A percentile compares a stretch with the other conserved stretches of the same genome.
Evolutionary conservation across 1,139 yeast species (phyloP).

Genomic region (Geotrichum klebahnii): DNA sequence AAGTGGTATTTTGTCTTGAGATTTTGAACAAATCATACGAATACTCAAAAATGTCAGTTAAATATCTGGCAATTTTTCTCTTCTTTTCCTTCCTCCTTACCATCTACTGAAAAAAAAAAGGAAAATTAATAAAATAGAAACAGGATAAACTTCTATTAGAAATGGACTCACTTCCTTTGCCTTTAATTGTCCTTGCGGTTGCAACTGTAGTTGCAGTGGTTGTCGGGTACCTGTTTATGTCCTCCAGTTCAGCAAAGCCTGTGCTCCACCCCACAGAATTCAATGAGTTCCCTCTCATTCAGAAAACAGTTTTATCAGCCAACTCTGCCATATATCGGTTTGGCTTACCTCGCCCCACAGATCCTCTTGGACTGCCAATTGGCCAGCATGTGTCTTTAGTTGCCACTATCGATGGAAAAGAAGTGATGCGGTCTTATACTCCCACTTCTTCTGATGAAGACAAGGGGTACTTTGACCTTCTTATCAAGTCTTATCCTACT

Average conservation of each 20-base stretch:
- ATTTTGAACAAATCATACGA: too few relatives aligned
- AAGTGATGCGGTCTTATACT: slow-evolving; percentile 80
- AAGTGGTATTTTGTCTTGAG: too few relatives aligned
- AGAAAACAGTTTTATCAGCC: slow-evolving; percentile 69
- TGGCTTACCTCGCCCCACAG: slow-evolving; percentile 67
- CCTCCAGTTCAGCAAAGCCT: slow-evolving; percentile 34
- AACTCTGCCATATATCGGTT: slow-evolving; percentile 79
- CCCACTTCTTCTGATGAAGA: slow-evolving; percentile 82
- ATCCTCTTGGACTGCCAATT: slow-evolving; percentile 78
- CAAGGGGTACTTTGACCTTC: slow-evolving; percentile 74
- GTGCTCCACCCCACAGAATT: slow-evolving; percentile 61
- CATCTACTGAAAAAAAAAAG: too few relatives aligned
- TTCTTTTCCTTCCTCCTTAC: too few relatives aligned
- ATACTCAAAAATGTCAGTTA: too few relatives aligned
- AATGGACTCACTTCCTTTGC: too few relatives aligned
- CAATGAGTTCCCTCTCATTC: slow-evolving; percentile 73
- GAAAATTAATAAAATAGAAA: too few relatives aligned
- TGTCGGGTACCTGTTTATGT: slow-evolving; percentile 10
- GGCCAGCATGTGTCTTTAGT: slow-evolving; percentile 71
- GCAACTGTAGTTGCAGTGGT: slow-evolving; percentile 6
- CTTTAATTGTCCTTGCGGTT: slow-evolving; percentile 9
- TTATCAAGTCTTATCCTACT: slow-evolving; percentile 79
- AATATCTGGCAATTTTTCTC: too few relatives aligned
- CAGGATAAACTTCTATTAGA: too few relatives aligned
- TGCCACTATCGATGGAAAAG: slow-evolving; percentile 71